These are phyloP conservation scores for Artomyces pyxidatus DNA, from an alignment of 768 basidiomycete species.

Conservation along the genomic window DNA sequence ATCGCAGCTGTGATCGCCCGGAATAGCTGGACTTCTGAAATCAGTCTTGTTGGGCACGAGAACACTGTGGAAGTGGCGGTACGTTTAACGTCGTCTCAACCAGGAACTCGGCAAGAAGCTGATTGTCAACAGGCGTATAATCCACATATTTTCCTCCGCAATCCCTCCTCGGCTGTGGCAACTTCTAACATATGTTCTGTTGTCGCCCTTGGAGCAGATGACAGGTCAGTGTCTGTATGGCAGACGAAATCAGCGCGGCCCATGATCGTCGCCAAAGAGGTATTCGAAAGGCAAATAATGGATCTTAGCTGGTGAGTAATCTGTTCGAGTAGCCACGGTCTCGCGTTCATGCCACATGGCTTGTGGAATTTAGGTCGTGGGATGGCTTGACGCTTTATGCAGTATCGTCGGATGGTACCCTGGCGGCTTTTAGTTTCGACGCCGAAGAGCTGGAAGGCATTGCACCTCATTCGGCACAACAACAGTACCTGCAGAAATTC, in stretches of 20 bases:
- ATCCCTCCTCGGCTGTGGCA: conserved; percentile 54
- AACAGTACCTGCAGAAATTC: conserved; percentile 76
- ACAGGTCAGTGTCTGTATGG: conserved; percentile 93
- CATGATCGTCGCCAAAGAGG: conserved; percentile 86
- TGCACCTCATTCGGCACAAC: conserved; percentile 62
- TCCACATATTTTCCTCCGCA: conserved; percentile 86
- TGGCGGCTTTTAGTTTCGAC: conserved; percentile 83
- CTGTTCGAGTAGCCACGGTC: conserved; percentile 4
- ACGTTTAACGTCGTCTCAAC: conserved; percentile 24
- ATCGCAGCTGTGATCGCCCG: conserved; percentile 94
- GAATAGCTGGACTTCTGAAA: conserved; percentile 83
- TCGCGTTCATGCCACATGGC: neutral
- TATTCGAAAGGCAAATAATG: conserved; percentile 91
- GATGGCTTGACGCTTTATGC: conserved; percentile 92
- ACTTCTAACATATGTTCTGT: conserved; percentile 87
- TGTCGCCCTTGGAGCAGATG: conserved; percentile 89
- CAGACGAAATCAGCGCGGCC: conserved; percentile 89
- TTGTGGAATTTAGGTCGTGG: conserved; percentile 55
- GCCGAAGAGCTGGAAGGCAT: conserved; percentile 75
- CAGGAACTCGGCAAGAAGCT: too few relatives aligned
- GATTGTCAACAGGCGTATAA: conserved; percentile 89
- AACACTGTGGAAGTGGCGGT: conserved; percentile 96
- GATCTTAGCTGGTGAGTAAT: conserved; percentile 83
- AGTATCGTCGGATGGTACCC: conserved; percentile 91
- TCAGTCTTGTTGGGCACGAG: conserved; percentile 93